A percentile compares a stretch with the other conserved stretches of the same genome.
phyloP scores from a whole-genome alignment of 2,329 filamentous ascomycete species.

The Verticillium tricorpus region DNA sequence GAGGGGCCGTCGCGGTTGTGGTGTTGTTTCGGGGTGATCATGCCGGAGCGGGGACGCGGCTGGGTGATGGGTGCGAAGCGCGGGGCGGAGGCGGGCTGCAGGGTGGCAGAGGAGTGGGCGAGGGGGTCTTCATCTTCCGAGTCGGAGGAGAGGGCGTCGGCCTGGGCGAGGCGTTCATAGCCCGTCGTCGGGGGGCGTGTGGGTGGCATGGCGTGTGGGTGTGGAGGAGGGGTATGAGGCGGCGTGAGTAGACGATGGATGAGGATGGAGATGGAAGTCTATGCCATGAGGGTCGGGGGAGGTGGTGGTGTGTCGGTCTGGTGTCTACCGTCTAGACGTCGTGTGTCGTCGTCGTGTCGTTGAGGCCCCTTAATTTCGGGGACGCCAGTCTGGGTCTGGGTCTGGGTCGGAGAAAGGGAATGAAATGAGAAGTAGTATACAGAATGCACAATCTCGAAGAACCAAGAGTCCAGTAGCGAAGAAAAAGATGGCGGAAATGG shows the following conservation, averaged over 20 bases:
- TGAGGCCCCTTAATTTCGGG: background rate
- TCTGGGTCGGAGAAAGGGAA: background rate
- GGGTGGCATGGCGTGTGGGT: constrained; percentile 51
- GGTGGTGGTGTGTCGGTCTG: constrained; percentile 2
- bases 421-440: background rate
- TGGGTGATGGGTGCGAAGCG: constrained; percentile 62
- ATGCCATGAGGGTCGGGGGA: no score
- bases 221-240: background rate
- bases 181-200: constrained; percentile 69
- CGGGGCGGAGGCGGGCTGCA: constrained; percentile 53
- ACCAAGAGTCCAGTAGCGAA: background rate
- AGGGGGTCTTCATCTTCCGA: constrained; percentile 62
- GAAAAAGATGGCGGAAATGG: background rate
- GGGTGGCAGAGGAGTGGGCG: constrained; percentile 47
- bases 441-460: background rate
- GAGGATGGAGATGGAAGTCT: background rate
- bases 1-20: constrained; percentile 28
- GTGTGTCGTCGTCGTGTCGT: background rate
- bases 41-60: constrained; percentile 55
- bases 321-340: background rate
- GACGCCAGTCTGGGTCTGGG: background rate
- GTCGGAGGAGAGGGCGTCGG: constrained; percentile 69
- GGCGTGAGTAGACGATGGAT: background rate
- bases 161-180: constrained; percentile 81
- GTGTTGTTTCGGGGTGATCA: constrained; percentile 49